Conservation (phyloP, 73 alveolate species). For the Stentor coeruleus region DNA sequence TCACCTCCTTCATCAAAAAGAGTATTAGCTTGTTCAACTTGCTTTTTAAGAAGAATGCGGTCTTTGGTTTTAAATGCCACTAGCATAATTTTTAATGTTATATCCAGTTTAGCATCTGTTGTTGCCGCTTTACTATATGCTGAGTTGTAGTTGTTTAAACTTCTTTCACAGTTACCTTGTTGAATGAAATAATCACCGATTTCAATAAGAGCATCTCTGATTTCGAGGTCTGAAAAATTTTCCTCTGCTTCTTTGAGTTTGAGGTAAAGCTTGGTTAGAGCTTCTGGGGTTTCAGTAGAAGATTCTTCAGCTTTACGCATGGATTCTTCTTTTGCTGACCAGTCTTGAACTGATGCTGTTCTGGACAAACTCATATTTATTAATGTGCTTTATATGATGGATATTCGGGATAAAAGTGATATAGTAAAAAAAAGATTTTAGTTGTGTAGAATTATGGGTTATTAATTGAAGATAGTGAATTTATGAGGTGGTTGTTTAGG, state of each 20-base stretch:
- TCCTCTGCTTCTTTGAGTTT: constrained; percentile 24
- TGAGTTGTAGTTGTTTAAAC: not conserved
- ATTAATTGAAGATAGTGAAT: too few relatives aligned
- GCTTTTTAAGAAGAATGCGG: not conserved
- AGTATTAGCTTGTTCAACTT: not conserved
- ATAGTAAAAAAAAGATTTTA: too few relatives aligned
- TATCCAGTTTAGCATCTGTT: constrained; percentile 21
- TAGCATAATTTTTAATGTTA: constrained; percentile 4
- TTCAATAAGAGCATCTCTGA: constrained; percentile 23
- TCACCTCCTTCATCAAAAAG: constrained; percentile 84
- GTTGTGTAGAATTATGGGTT: too few relatives aligned
- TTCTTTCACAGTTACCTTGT: constrained; percentile 6
- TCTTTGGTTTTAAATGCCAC: constrained; percentile 8
- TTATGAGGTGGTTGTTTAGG: too few relatives aligned
- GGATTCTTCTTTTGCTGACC: constrained; percentile 14
- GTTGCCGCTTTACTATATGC: constrained; percentile 14
- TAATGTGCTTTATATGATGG: too few relatives aligned
- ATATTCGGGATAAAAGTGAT: too few relatives aligned
- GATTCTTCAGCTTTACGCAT: constrained; percentile 6
- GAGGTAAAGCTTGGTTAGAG: constrained; percentile 6
- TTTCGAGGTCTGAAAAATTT: constrained; percentile 22
- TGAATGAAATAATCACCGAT: constrained; percentile 8
- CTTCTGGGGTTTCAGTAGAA: constrained; percentile 4
- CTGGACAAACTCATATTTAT: not conserved
- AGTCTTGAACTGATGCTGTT: not conserved